These are phyloP conservation scores for Kewa caespitosa DNA, from an alignment of 179 eudicot species.

Conservation along the genomic window DNA sequence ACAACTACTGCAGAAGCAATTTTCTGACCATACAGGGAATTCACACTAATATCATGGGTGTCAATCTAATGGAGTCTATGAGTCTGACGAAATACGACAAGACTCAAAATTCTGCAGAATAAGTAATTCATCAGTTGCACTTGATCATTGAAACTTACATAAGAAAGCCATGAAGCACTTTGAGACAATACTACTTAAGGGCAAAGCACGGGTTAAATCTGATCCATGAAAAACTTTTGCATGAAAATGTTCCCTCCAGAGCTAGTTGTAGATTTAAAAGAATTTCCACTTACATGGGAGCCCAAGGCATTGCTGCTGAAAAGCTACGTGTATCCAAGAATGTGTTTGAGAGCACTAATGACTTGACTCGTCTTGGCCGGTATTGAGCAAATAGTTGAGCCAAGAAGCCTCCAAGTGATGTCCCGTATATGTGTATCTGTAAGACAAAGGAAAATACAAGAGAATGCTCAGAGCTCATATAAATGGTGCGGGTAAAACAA, in stretches of 20 bases:
- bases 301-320: constrained; percentile 94
- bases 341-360: constrained; percentile 88
- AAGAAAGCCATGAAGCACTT: neutral
- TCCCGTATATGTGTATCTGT: constrained; percentile 94
- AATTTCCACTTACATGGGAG: constrained; percentile 72
- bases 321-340: constrained; percentile 83
- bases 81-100: neutral
- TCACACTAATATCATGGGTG: neutral
- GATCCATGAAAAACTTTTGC: neutral
- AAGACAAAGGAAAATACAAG: constrained; percentile 21
- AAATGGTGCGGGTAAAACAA: constrained; percentile 1
- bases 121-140: constrained; percentile 1
- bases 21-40: neutral
- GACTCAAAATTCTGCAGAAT: neutral
- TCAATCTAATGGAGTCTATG: neutral
- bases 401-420: constrained; percentile 95
- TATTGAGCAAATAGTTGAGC: constrained; percentile 96
- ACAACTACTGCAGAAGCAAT: neutral
- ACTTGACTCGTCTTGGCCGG: constrained; percentile 92
- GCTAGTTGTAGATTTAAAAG: neutral
- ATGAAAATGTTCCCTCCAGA: neutral
- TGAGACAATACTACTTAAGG: neutral
- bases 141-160: neutral
- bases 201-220: neutral
- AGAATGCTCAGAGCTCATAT: neutral